Conservation (phyloP, 768 basidiomycete species). For the Mycena capillaripes region DNA sequence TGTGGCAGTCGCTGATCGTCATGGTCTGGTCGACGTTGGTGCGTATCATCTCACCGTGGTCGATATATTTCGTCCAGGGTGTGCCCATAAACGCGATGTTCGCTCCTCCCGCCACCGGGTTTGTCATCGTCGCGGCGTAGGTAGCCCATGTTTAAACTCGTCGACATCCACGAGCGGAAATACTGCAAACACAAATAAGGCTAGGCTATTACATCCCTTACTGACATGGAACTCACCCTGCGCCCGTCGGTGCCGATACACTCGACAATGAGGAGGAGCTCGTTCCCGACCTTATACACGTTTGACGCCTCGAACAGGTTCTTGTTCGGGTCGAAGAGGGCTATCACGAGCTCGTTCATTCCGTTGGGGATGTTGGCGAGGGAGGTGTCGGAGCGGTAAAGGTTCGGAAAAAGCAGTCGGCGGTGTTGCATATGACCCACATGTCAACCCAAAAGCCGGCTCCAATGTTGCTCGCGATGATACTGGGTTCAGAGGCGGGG, state of each 20-base stretch:
- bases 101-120: constrained; percentile 2
- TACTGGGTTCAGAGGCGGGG: not conserved
- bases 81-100: constrained; percentile 10
- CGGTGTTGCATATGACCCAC: constrained; percentile 12
- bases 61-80: constrained; percentile 7
- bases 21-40: constrained; percentile 11
- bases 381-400: constrained; percentile 12
- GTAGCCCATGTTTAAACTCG: not conserved
- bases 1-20: constrained; percentile 12
- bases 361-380: constrained; percentile 18
- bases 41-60: constrained; percentile 14
- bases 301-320: constrained; percentile 16
- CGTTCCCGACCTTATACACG: constrained; percentile 5
- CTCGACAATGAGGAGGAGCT: constrained; percentile 8
- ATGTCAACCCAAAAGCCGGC: constrained; percentile 7
- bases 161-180: constrained; percentile 7
- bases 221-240: too few species aligned
- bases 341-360: constrained; percentile 11
- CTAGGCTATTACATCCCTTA: too few species aligned
- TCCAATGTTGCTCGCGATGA: not conserved
- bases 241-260: constrained; percentile 7
- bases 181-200: too few species aligned
- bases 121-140: not conserved
- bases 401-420: constrained; percentile 5
- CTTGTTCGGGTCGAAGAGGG: not conserved